Base-by-base conservation (phyloP, 345 rosid genomes). In the Eucalyptus melliodora region DNA sequence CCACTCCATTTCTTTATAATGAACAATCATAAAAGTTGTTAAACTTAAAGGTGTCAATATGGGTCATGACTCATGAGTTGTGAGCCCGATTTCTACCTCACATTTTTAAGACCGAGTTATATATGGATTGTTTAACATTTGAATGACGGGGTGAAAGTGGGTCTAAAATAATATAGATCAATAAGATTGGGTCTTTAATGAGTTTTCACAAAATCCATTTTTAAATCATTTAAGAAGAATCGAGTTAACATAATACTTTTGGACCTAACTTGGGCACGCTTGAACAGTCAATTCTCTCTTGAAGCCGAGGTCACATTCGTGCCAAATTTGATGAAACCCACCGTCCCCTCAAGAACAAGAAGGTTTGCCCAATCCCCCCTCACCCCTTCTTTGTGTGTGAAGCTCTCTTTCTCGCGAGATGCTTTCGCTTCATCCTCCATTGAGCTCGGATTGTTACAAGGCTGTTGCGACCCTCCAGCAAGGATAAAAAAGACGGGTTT, bases 241-340 rank as follows among this genome's bases (percentile, higher is more conserved):
- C 15, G 3, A 10, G 1, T 34, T 17, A 34, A 10, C 13, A 10
- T 5, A 37, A 37, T 37, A 10, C 24, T 5, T 34, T 72, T 5
- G 23, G 13, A 37, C 44, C 26, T 1, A 72, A 5, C 26, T 19
- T 23, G 26, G 5, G 26, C 7, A 34, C 24, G 1, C 14, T 16
- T 0, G 7, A 34, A 17, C 42, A 12, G 1, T n/a, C 0, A 1
- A 15, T 65, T n/a, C 6, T 65, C 72, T 65, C 37, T 65, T 0
- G 1, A 65, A 65, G 6, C 2, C 3, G 2, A 65, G 37, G 19
- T 65, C 10, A 11, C 17, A 31, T 2, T 56, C 6, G 14, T 24
- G 14, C 13, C 30, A 56, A 9, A 56, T 56, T 56, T 24, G 62
- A 56, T 56, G 62, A 56, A 62, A 27, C 4, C 69, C 69, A 27